These are phyloP conservation scores for Aureobasidium sp. DNA, from an alignment of 2,329 filamentous ascomycete species.

Conservation along the genomic window DNA sequence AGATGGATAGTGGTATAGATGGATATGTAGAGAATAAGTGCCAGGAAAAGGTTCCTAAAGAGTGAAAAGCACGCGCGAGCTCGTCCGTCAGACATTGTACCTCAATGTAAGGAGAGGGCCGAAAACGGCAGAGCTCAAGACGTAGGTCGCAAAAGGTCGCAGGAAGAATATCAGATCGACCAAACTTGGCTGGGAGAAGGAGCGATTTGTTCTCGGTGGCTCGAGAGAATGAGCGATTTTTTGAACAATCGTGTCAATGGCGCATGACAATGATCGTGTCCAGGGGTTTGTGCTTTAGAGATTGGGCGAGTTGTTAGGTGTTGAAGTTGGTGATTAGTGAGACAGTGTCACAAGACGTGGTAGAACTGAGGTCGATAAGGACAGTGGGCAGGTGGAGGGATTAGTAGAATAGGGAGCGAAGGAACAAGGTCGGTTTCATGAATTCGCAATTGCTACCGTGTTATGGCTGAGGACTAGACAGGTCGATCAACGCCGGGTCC, in stretches of 20 bases:
- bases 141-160: background rate
- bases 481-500: background rate
- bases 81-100: slow-evolving; percentile 7
- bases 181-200: background rate
- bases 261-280: background rate
- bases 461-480: background rate
- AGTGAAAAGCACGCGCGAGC: slow-evolving; percentile 16
- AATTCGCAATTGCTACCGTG: background rate
- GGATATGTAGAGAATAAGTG: slow-evolving; percentile 34
- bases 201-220: background rate
- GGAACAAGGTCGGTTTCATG: background rate
- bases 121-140: too few relatives aligned
- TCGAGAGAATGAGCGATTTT: background rate
- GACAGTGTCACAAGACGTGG: background rate
- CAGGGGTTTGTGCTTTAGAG: background rate
- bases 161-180: background rate
- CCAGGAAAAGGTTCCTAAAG: slow-evolving; percentile 37
- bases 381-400: background rate
- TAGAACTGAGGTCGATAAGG: background rate
- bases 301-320: background rate
- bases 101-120: background rate
- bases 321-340: too few relatives aligned
- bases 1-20: slow-evolving; percentile 37
- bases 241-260: background rate
- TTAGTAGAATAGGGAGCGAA: background rate